Percentiles rank a stretch among this genome's conserved stretches.
Evolutionary conservation across 2,329 filamentous ascomycete genomes (phyloP).

Genomic region (Pseudonectria foliicola): DNA sequence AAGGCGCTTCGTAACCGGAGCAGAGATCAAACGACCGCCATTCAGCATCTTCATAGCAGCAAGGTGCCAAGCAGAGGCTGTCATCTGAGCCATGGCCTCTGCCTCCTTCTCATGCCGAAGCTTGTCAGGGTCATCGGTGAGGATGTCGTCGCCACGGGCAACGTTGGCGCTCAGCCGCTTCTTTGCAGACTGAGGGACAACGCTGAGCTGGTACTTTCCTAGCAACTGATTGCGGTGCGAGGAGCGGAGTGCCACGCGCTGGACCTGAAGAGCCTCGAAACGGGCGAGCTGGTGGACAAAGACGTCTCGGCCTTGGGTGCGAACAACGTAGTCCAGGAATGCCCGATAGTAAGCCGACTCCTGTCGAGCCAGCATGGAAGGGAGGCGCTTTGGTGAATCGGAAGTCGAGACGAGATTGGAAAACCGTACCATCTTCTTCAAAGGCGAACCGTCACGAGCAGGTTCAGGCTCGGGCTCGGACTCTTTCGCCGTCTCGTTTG

Average conservation of each 20-base stretch:
- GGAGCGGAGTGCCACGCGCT: slow-evolving; percentile 65
- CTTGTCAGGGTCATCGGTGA: slow-evolving; percentile 56
- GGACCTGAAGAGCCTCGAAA: slow-evolving; percentile 81
- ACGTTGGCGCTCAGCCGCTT: slow-evolving; percentile 67
- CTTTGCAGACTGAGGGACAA: slow-evolving; percentile 60
- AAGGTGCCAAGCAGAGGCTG: slow-evolving; percentile 53
- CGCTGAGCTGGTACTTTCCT: slow-evolving; percentile 75
- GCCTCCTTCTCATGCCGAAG: slow-evolving; percentile 67
- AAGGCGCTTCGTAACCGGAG: slow-evolving; percentile 56
- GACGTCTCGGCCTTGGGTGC: slow-evolving; percentile 61
- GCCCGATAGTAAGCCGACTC: slow-evolving; percentile 84
- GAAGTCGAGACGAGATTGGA: slow-evolving; percentile 44
- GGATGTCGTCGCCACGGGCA: slow-evolving; percentile 60
- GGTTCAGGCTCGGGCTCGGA: slow-evolving; percentile 21
- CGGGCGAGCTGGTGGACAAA: slow-evolving; percentile 80
- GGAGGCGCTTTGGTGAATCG: slow-evolving; percentile 42
- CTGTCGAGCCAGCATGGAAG: slow-evolving; percentile 45
- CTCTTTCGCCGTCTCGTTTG: slow-evolving; percentile 22
- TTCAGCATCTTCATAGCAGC: slow-evolving; percentile 54
- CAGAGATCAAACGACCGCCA: slow-evolving; percentile 56
- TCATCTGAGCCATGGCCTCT: slow-evolving; percentile 69
- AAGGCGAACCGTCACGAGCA: slow-evolving; percentile 21
- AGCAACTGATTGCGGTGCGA: slow-evolving; percentile 74
- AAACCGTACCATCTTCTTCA: slow-evolving; percentile 73
- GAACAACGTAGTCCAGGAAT: slow-evolving; percentile 67